Evolutionary conservation across 2,329 filamentous ascomycete genomes (phyloP), one percentile per base, ranked within the genome.

Genomic region (Botrytis medusae): DNA sequence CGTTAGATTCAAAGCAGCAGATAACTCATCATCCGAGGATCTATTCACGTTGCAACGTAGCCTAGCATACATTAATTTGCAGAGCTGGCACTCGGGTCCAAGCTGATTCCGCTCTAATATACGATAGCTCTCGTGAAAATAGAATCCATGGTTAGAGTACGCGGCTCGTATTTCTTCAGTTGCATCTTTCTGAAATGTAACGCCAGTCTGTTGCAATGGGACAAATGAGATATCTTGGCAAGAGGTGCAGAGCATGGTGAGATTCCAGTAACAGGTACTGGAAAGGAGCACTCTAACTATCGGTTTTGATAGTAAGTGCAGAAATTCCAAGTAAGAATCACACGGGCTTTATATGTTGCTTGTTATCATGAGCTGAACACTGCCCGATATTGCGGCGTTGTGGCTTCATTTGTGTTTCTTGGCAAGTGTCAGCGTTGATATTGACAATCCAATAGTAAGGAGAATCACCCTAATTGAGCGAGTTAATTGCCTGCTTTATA

Each of bases 271-370:
- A 12, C 2, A n/a, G 25, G 48, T 5, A n/a, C 48, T n/a, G 25
- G 25, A n/a, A 16, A n/a, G 2, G 4, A 0, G 9, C 16, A n/a
- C 25, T n/a, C 14, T 1, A 54, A 0, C n/a, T 3, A 16, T 7
- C n/a, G 22, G 4, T 2, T n/a, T n/a, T 12, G 48, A n/a, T n/a
- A 6, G 48, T 14, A n/a, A 16, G n/a, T 16, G 10, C 5, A n/a
- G 4, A 54, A 0, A n/a, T 7, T 14, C 3, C 25, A 25, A 5
- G 25, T 3, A 54, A n/a, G 2, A 4, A 54, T 54, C 4, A 54
- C 10, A 16, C 4, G 5, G 1, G 5, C 25, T n/a, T 54, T 54
- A n/a, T 54, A 16, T 16, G 48, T 54, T 16, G 48, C 25, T 54
- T 54, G 22, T 51, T 51, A 51, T 51, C 48, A n/a, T 14, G 25